Evolutionary conservation across 2,329 filamentous ascomycete genomes (phyloP).

Genomic region (Scedosporium aurantiacum): DNA sequence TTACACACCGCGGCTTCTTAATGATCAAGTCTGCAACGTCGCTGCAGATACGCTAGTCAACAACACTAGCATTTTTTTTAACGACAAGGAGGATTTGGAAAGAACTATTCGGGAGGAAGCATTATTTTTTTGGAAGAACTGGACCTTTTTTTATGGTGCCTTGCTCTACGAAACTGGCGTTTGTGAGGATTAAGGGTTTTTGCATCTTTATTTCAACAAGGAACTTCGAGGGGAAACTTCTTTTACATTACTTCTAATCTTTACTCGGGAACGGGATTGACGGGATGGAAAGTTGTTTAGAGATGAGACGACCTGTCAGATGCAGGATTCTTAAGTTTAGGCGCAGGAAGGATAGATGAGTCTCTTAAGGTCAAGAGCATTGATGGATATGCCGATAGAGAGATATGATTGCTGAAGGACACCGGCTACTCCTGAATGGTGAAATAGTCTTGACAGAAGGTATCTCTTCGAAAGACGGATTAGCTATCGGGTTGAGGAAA

Average conservation of each 20-base stretch:
- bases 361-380: background rate
- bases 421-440: too few relatives aligned
- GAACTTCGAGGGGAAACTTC: background rate
- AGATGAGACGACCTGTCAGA: background rate
- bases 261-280: background rate
- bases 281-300: background rate
- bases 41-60: background rate
- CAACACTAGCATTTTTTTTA: background rate
- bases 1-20: background rate
- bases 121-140: too few relatives aligned
- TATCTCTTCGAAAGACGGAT: too few relatives aligned
- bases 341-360: background rate
- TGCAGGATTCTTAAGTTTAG: background rate
- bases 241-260: background rate
- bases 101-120: background rate
- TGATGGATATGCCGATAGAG: background rate
- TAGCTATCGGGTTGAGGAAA: too few relatives aligned
- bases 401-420: too few relatives aligned
- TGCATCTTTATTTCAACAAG: too few relatives aligned
- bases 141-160: too few relatives aligned
- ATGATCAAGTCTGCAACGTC: background rate
- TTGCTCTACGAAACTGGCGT: too few relatives aligned
- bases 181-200: too few relatives aligned
- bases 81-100: background rate
- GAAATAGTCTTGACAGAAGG: too few relatives aligned